Evolutionary conservation across 2,329 filamentous ascomycete genomes (phyloP).

Genomic region (Neofusicoccum laricinum): DNA sequence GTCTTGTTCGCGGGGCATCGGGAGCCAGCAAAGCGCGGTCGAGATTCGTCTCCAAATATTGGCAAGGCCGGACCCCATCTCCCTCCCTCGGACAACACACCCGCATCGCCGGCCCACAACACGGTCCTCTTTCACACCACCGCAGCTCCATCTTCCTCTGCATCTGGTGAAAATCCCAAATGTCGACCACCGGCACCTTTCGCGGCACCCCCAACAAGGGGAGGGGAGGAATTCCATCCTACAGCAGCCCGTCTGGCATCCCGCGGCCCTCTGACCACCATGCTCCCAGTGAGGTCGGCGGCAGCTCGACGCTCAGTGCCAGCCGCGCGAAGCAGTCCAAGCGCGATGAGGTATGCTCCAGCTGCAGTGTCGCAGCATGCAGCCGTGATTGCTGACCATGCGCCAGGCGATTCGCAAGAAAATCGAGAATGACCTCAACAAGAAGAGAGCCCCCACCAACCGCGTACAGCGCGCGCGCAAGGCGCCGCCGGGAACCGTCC

Average conservation of each 20-base stretch:
- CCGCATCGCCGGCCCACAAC: conserved; percentile 3
- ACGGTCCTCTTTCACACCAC: conserved; percentile 11
- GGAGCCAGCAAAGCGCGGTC: conserved; percentile 1
- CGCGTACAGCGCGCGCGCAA: conserved; percentile 84
- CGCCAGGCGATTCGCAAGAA: conserved; percentile 88
- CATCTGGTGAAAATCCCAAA: conserved; percentile 27
- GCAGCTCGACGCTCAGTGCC: conserved; percentile 76
- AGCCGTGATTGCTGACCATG: conserved; percentile 21
- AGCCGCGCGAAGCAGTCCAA: conserved; percentile 96
- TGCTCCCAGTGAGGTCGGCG: conserved; percentile 17
- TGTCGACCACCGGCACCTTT: conserved; percentile 63
- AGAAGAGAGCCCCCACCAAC: conserved; percentile 82
- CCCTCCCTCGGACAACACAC: conserved; percentile 3
- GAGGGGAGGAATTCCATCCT: conserved; percentile 59
- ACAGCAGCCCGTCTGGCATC: conserved; percentile 66
- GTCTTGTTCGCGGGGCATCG: background rate
- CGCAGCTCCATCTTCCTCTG: conserved; percentile 1
- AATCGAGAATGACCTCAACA: conserved; percentile 95
- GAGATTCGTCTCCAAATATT: conserved; percentile 10
- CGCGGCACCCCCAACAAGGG: conserved; percentile 65
- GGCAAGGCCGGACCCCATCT: conserved; percentile 3
- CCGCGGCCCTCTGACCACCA: conserved; percentile 60
- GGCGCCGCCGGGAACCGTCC: conserved; percentile 91
- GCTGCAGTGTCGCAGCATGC: background rate
- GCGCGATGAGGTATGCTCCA: conserved; percentile 85